Base-by-base conservation (phyloP, 371 early-diverging fungal species). In the Mucor velutinosus region DNA sequence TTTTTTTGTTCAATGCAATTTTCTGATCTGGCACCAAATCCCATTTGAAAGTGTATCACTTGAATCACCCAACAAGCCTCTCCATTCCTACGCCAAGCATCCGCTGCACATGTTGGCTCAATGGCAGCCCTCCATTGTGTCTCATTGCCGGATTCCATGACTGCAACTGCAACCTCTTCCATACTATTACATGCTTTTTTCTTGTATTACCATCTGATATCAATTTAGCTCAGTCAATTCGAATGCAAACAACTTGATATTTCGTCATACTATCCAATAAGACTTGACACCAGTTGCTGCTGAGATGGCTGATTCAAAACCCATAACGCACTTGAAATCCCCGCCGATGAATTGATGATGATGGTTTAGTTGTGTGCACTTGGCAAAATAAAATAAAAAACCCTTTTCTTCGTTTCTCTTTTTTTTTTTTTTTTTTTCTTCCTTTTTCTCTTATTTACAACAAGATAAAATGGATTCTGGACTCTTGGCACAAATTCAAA, bases 401-500 rank as follows among this genome's bases (percentile, higher is more conserved):
- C 51, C 7, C 19, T 25, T 45, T 37, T 37, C 64, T 41, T 45
- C 25, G 15, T 45, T 30, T 37, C 64, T 30, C 33, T 45, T n/a
- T 57, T 53, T 56, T 35, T 51, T 47, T 30, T 64, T 63, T 5
- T 49, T 30, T 43, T 10, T 57, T 53, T 47, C n/a, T 51, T 71
- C 35, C n/a, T 59, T 12, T 51, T 47, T 27, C 21, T 27, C 10
- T n/a, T 29, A 15, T 35, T 21, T 51, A 47, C n/a, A 14, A 45
- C 7, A n/a, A 30, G 30, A 29, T 56, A 32, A 10, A 15, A 82
- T 82, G 82, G 79, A 82, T 53, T 76, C 63, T 58, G 88, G 84
- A 30, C 85, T 95, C 27, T 79, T 93, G 45, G 78, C 82, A 58
- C 86, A 89, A 66, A 95, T 95, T 73, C 89, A 94, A 66, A 82